Evolutionary conservation across 345 rosid genomes (phyloP).

Genomic region (Boechera stricta): DNA sequence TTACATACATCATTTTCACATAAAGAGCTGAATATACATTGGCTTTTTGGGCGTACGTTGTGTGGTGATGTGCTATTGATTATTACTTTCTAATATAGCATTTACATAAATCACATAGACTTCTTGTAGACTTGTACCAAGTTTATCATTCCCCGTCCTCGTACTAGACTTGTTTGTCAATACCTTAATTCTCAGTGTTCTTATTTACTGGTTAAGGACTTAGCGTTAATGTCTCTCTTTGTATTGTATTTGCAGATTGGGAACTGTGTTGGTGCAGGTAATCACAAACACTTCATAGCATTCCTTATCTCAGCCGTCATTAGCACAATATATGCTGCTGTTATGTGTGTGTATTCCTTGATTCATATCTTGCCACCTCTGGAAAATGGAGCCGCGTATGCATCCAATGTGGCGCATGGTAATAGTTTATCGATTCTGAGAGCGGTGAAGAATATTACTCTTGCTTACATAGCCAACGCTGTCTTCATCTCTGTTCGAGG

Average conservation of each 20-base stretch:
- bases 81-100: not conserved
- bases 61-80: conserved; percentile 5
- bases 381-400: conserved; percentile 34
- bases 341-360: conserved; percentile 55
- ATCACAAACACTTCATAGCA: conserved; percentile 65
- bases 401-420: conserved; percentile 32
- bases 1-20: not conserved
- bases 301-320: conserved; percentile 75
- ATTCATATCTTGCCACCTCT: conserved; percentile 62
- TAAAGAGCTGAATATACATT: not conserved
- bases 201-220: conserved; percentile 21
- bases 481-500: conserved; percentile 65
- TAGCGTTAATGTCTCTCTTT: conserved; percentile 7
- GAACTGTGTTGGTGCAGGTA: conserved; percentile 90
- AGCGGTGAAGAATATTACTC: conserved; percentile 54
- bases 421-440: conserved; percentile 45
- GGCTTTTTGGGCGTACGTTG: not conserved
- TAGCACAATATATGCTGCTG: conserved; percentile 55
- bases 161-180: not conserved
- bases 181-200: not conserved
- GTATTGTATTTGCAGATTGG: conserved; percentile 72
- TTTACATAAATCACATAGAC: conserved; percentile 8
- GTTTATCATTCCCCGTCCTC: not conserved
- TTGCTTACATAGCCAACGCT: conserved; percentile 60
- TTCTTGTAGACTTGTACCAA: not conserved